Evolutionary conservation across 1,139 yeast genomes (phyloP).

Genomic region (Schizosaccharomyces versatilis): DNA sequence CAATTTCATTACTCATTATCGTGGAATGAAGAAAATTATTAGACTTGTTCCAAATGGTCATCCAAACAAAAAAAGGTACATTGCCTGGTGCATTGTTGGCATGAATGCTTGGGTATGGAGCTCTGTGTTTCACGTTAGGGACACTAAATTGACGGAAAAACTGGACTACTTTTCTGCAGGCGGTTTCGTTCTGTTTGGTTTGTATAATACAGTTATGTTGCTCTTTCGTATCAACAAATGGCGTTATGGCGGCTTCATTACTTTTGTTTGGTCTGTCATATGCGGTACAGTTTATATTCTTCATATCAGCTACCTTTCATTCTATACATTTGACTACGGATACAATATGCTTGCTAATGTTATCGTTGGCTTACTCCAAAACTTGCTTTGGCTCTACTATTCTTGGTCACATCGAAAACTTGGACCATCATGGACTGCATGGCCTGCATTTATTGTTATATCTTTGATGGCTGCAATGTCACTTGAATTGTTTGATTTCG

Average conservation of each 20-base stretch:
- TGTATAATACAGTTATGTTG: conserved; percentile 44
- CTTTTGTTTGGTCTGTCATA: conserved; percentile 20
- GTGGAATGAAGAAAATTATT: conserved; percentile 25
- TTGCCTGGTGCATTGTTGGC: conserved; percentile 35
- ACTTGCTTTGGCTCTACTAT: conserved; percentile 28
- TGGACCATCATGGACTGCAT: conserved; percentile 23
- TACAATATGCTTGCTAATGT: conserved; percentile 89
- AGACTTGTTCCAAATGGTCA: conserved; percentile 14
- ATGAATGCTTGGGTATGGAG: conserved; percentile 79
- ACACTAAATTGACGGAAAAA: conserved; percentile 54
- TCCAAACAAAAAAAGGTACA: conserved; percentile 24
- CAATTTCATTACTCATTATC: conserved; percentile 52
- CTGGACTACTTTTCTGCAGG: conserved; percentile 88
- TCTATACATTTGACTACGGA: conserved; percentile 64
- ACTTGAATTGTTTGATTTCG: conserved; percentile 71
- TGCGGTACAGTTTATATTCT: conserved; percentile 32
- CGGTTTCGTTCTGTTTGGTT: conserved; percentile 56
- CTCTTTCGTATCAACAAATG: conserved; percentile 33
- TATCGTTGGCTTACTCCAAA: conserved; percentile 52
- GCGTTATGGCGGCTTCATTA: conserved; percentile 17
- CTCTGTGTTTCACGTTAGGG: conserved; percentile 71
- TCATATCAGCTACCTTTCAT: conserved; percentile 45
- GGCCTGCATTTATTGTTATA: conserved; percentile 31
- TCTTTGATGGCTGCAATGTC: conserved; percentile 53
- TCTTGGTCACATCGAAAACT: conserved; percentile 14